Base-by-base conservation (phyloP, 352 stramenopile genomes). In the Lagenidium giganteum region DNA sequence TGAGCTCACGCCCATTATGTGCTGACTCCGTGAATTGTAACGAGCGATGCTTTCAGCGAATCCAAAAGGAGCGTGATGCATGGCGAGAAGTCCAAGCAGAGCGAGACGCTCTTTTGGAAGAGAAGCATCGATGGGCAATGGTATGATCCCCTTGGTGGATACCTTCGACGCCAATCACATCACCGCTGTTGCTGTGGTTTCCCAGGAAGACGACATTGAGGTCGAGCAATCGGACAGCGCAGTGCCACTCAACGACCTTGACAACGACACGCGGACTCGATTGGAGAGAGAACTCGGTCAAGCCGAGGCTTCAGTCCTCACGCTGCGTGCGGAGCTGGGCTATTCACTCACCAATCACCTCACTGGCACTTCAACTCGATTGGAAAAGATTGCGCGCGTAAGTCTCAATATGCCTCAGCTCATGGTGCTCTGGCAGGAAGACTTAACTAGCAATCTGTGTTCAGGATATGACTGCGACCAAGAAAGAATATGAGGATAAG, bases 81-180 rank as follows among this genome's bases (percentile, higher is more conserved):
- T 93, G 80, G 80, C 59, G 73, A 21, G 75, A 82, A 31, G 87
- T 93, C 32, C 72, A 90, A 47, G 51, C 65, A n/a, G 80, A 93
- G 46, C 67, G 80, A 8, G 80, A 93, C 45, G 77, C 70, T 8
- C 42, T 93, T 12, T 40, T 90, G 7, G 72, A 90, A 52, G 80
- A 93, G 59, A 93, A 93, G 36, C 80, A 93, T 49, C 77, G 78
- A 9, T 93, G 80, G 80, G 75, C 74, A 23, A 82, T 87, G 75
- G 76, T 87, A 48, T 16, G 59, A 50, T 1, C 8, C 14, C 35
- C 28, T 37, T n/a, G n/a, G n/a, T n/a, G n/a, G n/a, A n/a, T n/a
- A n/a, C n/a, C n/a, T n/a, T n/a, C n/a, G n/a, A n/a, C n/a, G n/a
- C n/a, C n/a, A n/a, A n/a, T n/a, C n/a, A 4, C 29, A 30, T 9